Evolutionary conservation across 768 basidiomycete genomes (phyloP).

Genomic region (Lactarius indigo): DNA sequence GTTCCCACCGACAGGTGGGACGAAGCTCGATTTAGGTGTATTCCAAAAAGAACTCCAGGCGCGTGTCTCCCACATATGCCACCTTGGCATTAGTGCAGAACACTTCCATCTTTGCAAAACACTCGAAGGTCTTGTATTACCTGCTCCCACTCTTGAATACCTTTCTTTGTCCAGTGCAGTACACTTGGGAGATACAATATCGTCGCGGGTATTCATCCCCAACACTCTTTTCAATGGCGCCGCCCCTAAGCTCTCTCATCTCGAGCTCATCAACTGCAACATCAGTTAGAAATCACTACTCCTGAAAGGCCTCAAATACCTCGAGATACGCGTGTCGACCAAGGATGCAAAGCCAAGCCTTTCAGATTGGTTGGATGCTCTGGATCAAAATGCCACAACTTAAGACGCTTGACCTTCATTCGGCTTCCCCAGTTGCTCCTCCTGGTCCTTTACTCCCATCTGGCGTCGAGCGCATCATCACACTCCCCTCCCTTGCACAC

Average conservation of each 20-base stretch:
- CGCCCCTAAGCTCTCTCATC: conserved; percentile 2
- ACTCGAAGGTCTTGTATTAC: too few species aligned
- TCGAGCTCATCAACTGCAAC: conserved; percentile 1
- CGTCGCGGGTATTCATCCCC: not conserved
- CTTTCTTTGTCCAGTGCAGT: too few species aligned
- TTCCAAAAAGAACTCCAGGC: not conserved
- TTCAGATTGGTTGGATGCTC: conserved; percentile 3
- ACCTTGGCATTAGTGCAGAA: too few species aligned
- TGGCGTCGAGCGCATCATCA: too few species aligned
- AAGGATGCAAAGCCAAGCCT: not conserved
- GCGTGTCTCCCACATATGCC: too few species aligned
- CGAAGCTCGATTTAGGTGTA: not conserved
- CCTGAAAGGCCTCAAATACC: not conserved
- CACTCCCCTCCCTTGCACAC: too few species aligned
- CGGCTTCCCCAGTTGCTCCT: not conserved
- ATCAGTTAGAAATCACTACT: conserved; percentile 8
- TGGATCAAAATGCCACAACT: not conserved
- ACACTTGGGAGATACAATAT: not conserved
- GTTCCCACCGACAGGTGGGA: not conserved
- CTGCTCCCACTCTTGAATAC: too few species aligned
- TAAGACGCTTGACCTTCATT: too few species aligned
- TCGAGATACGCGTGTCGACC: not conserved
- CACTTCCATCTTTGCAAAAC: too few species aligned
- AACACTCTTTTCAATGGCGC: not conserved
- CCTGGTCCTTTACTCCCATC: not conserved